phyloP scores from a whole-genome alignment of 2,329 filamentous ascomycete genomes.

The Fusarium lyarnte region DNA sequence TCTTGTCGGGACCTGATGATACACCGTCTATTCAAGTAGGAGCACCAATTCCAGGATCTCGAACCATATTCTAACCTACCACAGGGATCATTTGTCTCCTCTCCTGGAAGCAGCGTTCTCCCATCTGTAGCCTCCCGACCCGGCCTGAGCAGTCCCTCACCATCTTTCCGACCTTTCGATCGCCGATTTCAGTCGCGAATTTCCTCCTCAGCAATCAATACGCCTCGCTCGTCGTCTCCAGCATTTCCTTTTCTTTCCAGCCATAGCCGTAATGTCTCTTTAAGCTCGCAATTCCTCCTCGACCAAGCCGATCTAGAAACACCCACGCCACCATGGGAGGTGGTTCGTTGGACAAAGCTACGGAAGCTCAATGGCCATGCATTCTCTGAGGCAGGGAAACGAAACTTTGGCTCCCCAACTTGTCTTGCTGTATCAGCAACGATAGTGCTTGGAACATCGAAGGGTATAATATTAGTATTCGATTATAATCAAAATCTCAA shows the following conservation, averaged over 20 bases:
- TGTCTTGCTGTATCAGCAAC: conserved; percentile 88
- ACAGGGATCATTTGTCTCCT: conserved; percentile 70
- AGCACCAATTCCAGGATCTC: neutral
- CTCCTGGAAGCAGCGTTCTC: conserved; percentile 78
- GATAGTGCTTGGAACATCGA: conserved; percentile 91
- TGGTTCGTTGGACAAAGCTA: conserved; percentile 94
- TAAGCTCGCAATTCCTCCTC: conserved; percentile 74
- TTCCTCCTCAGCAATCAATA: conserved; percentile 62
- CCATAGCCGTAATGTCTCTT: conserved; percentile 83
- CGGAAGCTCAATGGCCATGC: conserved; percentile 88
- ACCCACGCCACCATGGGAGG: conserved; percentile 89
- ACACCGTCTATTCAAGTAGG: conserved; percentile 83
- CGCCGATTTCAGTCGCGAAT: conserved; percentile 92
- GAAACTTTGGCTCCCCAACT: conserved; percentile 91
- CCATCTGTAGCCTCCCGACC: conserved; percentile 74
- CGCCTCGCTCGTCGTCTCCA: conserved; percentile 78
- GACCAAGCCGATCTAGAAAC: conserved; percentile 74
- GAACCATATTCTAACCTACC: conserved; percentile 41
- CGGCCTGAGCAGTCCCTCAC: conserved; percentile 74
- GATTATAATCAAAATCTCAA: conserved; percentile 97
- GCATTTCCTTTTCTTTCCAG: conserved; percentile 78
- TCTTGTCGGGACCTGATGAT: conserved; percentile 81
- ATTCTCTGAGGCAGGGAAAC: conserved; percentile 90
- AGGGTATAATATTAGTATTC: conserved; percentile 93
- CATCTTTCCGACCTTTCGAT: conserved; percentile 92